These are phyloP conservation scores for Naganishia onofrii DNA, from an alignment of 768 basidiomycete species.

Conservation along the genomic window DNA sequence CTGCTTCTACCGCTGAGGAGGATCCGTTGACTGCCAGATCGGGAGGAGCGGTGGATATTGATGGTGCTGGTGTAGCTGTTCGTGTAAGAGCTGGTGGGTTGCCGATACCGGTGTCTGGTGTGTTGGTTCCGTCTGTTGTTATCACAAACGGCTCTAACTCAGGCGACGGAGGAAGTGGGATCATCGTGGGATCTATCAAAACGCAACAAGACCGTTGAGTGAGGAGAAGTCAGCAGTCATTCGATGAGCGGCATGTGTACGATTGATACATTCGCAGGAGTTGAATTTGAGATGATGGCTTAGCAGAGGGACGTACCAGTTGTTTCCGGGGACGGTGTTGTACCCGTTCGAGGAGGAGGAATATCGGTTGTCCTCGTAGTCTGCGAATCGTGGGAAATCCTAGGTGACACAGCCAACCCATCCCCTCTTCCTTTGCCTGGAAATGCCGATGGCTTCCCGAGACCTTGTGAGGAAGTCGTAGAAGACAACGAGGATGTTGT, in stretches of 20 bases:
- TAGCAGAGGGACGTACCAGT: constrained; percentile 8
- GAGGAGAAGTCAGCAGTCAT: no score
- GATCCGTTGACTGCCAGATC: no score
- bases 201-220: no score
- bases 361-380: background rate
- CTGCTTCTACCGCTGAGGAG: background rate
- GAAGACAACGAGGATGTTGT: no score
- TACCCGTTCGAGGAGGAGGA: constrained; percentile 1
- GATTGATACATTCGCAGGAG: no score
- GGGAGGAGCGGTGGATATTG: no score
- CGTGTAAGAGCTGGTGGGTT: background rate
- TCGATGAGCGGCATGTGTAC: no score
- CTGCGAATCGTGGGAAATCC: background rate
- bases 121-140: constrained; percentile 1
- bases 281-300: no score
- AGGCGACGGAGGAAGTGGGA: constrained; percentile 30
- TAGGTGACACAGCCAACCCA: background rate
- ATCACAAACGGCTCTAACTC: constrained; percentile 14
- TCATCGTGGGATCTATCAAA: constrained; percentile 15
- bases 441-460: no score
- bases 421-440: no score
- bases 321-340: background rate
- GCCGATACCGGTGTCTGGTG: background rate
- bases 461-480: no score
- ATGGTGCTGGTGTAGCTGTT: background rate